A percentile compares a stretch with the other conserved stretches of the same genome.
Conservation (phyloP, 2,329 filamentous ascomycete genomes). For the Phyllosticta citriasiana region DNA sequence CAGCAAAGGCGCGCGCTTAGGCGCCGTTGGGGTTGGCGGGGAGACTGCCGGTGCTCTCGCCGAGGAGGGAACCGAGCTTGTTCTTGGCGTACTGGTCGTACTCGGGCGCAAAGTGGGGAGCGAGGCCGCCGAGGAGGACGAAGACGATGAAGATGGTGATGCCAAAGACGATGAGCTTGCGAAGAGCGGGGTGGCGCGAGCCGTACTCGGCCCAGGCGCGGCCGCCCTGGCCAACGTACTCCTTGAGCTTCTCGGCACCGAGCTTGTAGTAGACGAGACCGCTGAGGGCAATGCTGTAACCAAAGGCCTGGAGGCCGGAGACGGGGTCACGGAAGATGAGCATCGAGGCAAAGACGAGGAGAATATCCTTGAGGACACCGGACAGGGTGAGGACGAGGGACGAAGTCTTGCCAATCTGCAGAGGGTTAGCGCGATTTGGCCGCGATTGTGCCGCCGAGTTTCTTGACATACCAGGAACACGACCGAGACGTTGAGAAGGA, state of each 20-base stretch:
- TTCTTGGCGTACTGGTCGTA: slow-evolving; percentile 24
- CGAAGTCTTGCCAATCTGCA: slow-evolving; percentile 76
- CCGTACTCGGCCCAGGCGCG: slow-evolving; percentile 85
- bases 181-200: slow-evolving; percentile 61
- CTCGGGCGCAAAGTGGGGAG: slow-evolving; percentile 28
- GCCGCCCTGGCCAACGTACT: slow-evolving; percentile 60
- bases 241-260: slow-evolving; percentile 71
- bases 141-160: slow-evolving; percentile 55
- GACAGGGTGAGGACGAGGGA: slow-evolving; percentile 78
- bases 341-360: slow-evolving; percentile 72
- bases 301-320: slow-evolving; percentile 67
- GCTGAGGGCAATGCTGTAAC: slow-evolving; percentile 68
- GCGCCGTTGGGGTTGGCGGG: slow-evolving; percentile 5
- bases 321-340: slow-evolving; percentile 71
- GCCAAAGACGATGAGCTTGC: slow-evolving; percentile 65
- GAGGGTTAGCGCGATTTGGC: slow-evolving; percentile 11
- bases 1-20: neutral
- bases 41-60: slow-evolving; percentile 16
- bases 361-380: slow-evolving; percentile 79
- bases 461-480: slow-evolving; percentile 63
- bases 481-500: slow-evolving; percentile 74
- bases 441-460: neutral
- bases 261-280: slow-evolving; percentile 84
- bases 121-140: slow-evolving; percentile 51
- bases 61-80: slow-evolving; percentile 26